phyloP scores from a whole-genome alignment of 305 asterid species.

The Solanum hybrid region DNA sequence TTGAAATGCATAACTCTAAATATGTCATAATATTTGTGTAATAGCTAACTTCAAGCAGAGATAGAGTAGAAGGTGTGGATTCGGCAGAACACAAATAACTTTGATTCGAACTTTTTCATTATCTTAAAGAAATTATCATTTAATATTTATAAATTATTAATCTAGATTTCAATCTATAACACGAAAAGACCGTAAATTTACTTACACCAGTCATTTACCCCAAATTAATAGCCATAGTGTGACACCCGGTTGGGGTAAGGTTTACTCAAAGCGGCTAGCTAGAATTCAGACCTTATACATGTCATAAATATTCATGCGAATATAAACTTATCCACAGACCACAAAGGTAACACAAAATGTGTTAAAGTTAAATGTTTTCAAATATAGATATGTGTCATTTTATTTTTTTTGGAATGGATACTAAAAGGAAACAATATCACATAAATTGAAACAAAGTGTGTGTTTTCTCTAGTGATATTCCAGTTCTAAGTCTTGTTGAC shows the following conservation, averaged over 20 bases:
- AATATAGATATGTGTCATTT: neutral
- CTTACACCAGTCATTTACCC: neutral
- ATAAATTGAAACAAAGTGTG: neutral
- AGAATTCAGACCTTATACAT: neutral
- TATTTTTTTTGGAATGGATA: neutral
- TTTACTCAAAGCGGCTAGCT: neutral
- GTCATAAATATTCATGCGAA: neutral
- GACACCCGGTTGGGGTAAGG: neutral
- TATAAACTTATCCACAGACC: neutral
- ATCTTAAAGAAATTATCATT: neutral
- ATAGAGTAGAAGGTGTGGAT: neutral
- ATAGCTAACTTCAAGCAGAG: neutral
- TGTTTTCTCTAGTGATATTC: neutral
- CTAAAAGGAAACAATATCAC: neutral
- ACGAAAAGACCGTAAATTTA: neutral
- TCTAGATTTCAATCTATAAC: neutral
- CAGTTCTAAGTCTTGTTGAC: neutral
- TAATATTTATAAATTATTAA: neutral
- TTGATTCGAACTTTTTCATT: neutral
- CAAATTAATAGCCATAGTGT: neutral
- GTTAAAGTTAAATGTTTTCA: neutral
- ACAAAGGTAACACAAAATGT: neutral
- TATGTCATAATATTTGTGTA: neutral
- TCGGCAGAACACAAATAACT: neutral
- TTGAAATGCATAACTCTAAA: neutral